Evolutionary conservation across 2,329 filamentous ascomycete species (phyloP), one percentile per base, ranked within the genome.

Genomic region (Pyrenochaeta sp.): DNA sequence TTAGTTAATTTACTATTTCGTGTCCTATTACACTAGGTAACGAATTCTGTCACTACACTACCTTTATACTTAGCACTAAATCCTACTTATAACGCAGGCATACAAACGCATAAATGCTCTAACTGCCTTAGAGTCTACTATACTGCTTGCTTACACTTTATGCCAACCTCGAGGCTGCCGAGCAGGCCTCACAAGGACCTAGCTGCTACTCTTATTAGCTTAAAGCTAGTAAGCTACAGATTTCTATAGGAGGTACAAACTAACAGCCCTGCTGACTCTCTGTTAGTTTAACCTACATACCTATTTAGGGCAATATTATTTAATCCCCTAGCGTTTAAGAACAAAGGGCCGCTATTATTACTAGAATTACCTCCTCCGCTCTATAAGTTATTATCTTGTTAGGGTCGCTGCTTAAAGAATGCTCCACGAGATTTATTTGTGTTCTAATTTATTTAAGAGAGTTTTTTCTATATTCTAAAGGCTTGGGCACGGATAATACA

Each of bases 1-100:
- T 30, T 15, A 5, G 27, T 30, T 9, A 7, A 30, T 14, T 32
- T 31, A 30, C 43, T 35, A 46, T 19, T 41, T 41, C 43, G 43
- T 41, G 35, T 41, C 27, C 14, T 30, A 27, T 27, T 13, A 10
- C 24, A 27, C 24, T 13, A 27, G 9, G 24, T 27, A 13, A 27
- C 24, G 5, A 13, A 27, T 10, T 10, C 24, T 27, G 14, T 27
- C 24, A 27, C 4, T 10, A 27, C 24, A 27, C 24, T 27, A 27
- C 24, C 24, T 10, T 5, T 13, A 27, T 27, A 27, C 14, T 27
- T 13, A 27, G 24, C 24, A 27, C 24, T 13, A 13, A 11, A 27
- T 4, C 9, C 24, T 10, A 10, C 14, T 11, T 27, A 11, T 27
- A 10, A 13, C 24, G 14, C 5, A 13, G 11, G 24, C 24, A 27